Evolutionary conservation across 2,329 filamentous ascomycete genomes (phyloP).

Genomic region (Exophiala sp.): DNA sequence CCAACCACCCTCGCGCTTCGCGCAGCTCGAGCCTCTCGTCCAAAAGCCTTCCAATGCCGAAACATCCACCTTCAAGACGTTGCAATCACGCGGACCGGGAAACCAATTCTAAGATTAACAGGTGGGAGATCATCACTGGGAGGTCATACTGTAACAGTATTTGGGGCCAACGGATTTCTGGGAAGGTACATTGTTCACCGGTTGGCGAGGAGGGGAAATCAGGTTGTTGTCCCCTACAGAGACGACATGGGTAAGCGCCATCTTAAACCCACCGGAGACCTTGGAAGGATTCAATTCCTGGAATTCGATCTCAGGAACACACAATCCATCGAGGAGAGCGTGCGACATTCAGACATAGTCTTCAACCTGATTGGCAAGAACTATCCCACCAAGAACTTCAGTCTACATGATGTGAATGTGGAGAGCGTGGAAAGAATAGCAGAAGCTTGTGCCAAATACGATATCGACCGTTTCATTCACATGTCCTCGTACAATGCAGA

Average conservation of each 20-base stretch:
- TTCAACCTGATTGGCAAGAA: slow-evolving; percentile 93
- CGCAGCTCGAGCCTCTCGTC: slow-evolving; percentile 35
- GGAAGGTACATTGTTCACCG: slow-evolving; percentile 97
- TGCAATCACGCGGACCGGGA: slow-evolving; percentile 90
- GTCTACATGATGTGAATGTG: slow-evolving; percentile 85
- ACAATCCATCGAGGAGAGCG: slow-evolving; percentile 90
- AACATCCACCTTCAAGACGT: slow-evolving; percentile 65
- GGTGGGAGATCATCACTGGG: slow-evolving; percentile 75
- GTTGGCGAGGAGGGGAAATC: slow-evolving; percentile 88
- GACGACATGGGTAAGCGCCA: slow-evolving; percentile 98
- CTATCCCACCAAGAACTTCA: slow-evolving; percentile 98
- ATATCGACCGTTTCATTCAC: slow-evolving; percentile 94
- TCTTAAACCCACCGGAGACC: slow-evolving; percentile 91
- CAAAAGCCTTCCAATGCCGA: slow-evolving; percentile 41
- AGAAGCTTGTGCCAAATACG: slow-evolving; percentile 94
- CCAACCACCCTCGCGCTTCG: slow-evolving; percentile 45
- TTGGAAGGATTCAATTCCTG: slow-evolving; percentile 84
- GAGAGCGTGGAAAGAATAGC: slow-evolving; percentile 89
- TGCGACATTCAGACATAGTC: slow-evolving; percentile 94
- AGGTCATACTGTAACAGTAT: slow-evolving; percentile 96
- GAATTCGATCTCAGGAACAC: slow-evolving; percentile 96
- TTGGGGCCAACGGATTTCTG: slow-evolving; percentile 92
- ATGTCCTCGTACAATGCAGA: slow-evolving; percentile 92
- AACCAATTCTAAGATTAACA: slow-evolving; percentile 83
- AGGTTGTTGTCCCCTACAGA: slow-evolving; percentile 85